phyloP scores from a whole-genome alignment of 441 rosid genomes.

The Adansonia grandidieri region DNA sequence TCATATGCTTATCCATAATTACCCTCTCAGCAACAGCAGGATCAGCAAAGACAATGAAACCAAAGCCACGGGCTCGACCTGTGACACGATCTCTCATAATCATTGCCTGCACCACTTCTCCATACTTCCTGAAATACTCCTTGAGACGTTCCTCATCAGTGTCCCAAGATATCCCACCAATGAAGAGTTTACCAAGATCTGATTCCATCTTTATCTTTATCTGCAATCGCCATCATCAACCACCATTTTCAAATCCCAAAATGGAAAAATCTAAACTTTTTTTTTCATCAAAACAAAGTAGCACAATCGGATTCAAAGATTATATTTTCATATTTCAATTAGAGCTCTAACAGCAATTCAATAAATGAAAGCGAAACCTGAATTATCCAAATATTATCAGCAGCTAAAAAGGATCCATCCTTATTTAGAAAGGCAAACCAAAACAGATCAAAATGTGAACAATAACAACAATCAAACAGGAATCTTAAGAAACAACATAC shows the following conservation, averaged over 20 bases:
- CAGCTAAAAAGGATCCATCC: constrained; percentile 15
- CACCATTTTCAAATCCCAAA: constrained; percentile 35
- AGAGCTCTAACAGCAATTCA: neutral
- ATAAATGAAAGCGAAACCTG: constrained; percentile 18
- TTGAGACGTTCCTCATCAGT: constrained; percentile 67
- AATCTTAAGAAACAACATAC: constrained; percentile 36
- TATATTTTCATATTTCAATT: constrained; percentile 26
- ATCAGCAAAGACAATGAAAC: constrained; percentile 68
- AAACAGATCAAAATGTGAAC: constrained; percentile 39
- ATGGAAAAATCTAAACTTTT: constrained; percentile 14
- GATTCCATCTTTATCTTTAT: constrained; percentile 57
- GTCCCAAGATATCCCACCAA: constrained; percentile 84
- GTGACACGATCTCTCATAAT: constrained; percentile 78
- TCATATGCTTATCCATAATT: constrained; percentile 72
- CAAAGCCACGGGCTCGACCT: constrained; percentile 81
- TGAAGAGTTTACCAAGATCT: constrained; percentile 80
- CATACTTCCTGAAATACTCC: constrained; percentile 65
- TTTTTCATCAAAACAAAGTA: constrained; percentile 1
- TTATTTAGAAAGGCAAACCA: constrained; percentile 15
- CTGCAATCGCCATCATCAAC: constrained; percentile 48
- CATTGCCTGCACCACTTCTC: constrained; percentile 66
- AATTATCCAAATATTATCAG: constrained; percentile 24
- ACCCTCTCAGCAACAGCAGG: constrained; percentile 74
- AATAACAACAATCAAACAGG: constrained; percentile 34
- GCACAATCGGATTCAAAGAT: constrained; percentile 28